Conservation (phyloP, 2,329 filamentous ascomycete species). For the Nemania serpens region DNA sequence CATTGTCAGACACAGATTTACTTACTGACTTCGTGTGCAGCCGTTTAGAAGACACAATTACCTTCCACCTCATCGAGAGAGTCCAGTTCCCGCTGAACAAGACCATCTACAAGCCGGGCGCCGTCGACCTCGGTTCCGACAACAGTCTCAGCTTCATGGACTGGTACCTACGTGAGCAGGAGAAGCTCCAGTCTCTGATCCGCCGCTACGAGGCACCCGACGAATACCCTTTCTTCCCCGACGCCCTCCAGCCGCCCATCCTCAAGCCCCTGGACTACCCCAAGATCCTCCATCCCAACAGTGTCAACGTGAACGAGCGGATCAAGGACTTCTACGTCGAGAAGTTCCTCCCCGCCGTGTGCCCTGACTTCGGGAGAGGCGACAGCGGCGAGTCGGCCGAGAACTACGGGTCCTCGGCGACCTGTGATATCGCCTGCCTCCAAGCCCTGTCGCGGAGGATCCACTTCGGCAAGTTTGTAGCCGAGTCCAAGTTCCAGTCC, state of each 20-base stretch:
- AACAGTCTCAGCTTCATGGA: slow-evolving; percentile 77
- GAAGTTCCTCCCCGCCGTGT: slow-evolving; percentile 81
- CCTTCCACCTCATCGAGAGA: slow-evolving; percentile 93
- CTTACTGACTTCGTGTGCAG: slow-evolving; percentile 50
- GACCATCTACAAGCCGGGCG: slow-evolving; percentile 82
- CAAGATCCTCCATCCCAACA: slow-evolving; percentile 81
- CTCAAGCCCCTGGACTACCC: slow-evolving; percentile 90
- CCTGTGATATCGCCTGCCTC: slow-evolving; percentile 85
- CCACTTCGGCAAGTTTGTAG: slow-evolving; percentile 98
- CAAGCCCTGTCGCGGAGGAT: slow-evolving; percentile 90
- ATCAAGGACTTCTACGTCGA: slow-evolving; percentile 86
- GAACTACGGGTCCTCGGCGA: slow-evolving; percentile 93
- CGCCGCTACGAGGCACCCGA: slow-evolving; percentile 95
- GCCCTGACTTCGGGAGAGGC: slow-evolving; percentile 73
- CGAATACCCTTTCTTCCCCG: slow-evolving; percentile 96
- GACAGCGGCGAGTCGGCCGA: slow-evolving; percentile 87
- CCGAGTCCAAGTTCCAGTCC: slow-evolving; percentile 89
- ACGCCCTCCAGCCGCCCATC: slow-evolving; percentile 76
- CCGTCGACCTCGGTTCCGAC: slow-evolving; percentile 70
- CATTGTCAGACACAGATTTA: background rate
- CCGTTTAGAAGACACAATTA: slow-evolving; percentile 96
- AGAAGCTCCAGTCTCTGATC: slow-evolving; percentile 88
- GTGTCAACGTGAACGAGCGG: slow-evolving; percentile 86
- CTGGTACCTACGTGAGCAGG: slow-evolving; percentile 90
- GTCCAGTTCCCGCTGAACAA: slow-evolving; percentile 95